A percentile compares a stretch with the other conserved stretches of the same genome.
These are phyloP conservation scores for Quercus engelmannii DNA, from an alignment of 306 rosid species.

Conservation along the genomic window DNA sequence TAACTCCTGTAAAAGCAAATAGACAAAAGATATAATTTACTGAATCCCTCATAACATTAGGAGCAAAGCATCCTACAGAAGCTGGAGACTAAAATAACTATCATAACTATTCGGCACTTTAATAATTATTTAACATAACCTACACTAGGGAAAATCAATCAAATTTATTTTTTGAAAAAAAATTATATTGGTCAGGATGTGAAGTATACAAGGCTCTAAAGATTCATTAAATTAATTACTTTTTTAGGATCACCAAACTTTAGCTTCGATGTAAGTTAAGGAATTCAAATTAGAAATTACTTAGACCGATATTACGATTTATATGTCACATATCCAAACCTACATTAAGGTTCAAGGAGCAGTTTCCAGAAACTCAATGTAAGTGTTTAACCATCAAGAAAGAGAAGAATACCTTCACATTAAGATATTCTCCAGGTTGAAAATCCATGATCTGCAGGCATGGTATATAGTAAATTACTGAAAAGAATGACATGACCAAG, in stretches of 20 bases:
- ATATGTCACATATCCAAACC: not conserved
- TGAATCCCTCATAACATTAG: not conserved
- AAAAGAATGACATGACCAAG: constrained; percentile 1
- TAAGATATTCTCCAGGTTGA: constrained; percentile 85
- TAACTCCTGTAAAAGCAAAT: constrained; percentile 35
- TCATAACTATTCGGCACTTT: not conserved
- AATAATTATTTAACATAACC: not conserved
- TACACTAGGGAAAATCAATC: not conserved
- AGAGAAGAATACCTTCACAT: constrained; percentile 64
- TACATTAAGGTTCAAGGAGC: not conserved
- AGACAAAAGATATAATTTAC: constrained; percentile 2
- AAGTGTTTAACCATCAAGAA: not conserved
- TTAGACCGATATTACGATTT: not conserved
- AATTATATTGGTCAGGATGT: not conserved
- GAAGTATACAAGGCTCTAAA: not conserved
- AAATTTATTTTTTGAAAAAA: not conserved
- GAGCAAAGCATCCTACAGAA: not conserved
- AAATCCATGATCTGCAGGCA: constrained; percentile 89
- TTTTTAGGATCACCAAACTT: not conserved
- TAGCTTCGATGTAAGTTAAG: not conserved
- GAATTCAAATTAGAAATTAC: not conserved
- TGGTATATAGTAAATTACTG: constrained; percentile 10
- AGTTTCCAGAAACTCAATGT: not conserved
- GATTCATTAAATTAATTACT: not conserved
- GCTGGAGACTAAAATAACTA: constrained; percentile 7